Conservation (phyloP, 2,329 filamentous ascomycete species). For the Sphaerulina musiva region DNA sequence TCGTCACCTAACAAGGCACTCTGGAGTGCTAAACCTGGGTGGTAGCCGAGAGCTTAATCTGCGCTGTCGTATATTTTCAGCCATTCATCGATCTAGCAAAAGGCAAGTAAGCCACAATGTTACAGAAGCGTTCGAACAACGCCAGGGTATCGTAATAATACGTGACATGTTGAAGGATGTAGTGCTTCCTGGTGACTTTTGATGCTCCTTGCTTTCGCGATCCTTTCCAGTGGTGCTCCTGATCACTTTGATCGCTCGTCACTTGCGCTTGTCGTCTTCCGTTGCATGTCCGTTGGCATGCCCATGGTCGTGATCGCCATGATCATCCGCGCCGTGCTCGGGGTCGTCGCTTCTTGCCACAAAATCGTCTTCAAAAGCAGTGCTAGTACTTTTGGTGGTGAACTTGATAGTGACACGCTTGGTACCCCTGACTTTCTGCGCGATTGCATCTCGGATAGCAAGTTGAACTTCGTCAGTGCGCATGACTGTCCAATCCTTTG, state of each 20-base stretch:
- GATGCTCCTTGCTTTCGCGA: too few species aligned
- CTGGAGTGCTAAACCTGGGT: too few species aligned
- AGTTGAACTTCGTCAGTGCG: slow-evolving; percentile 66
- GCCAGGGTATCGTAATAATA: too few species aligned
- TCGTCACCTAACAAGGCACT: too few species aligned
- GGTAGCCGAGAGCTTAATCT: too few species aligned
- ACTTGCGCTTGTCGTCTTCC: slow-evolving; percentile 19
- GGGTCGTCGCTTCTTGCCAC: slow-evolving; percentile 25
- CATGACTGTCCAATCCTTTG: slow-evolving; percentile 67
- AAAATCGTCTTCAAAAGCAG: slow-evolving; percentile 64
- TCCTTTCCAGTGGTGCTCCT: neutral
- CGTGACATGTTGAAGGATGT: too few species aligned
- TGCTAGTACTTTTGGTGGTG: slow-evolving; percentile 46
- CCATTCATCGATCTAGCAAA: too few species aligned
- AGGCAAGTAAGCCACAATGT: too few species aligned
- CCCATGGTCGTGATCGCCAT: slow-evolving; percentile 23
- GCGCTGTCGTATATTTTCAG: too few species aligned
- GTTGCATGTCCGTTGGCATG: slow-evolving; percentile 20
- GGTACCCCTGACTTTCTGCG: slow-evolving; percentile 72
- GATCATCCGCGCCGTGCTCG: slow-evolving; percentile 18
- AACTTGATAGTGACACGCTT: slow-evolving; percentile 80
- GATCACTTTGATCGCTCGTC: neutral
- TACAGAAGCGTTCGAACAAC: too few species aligned
- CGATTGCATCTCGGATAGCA: slow-evolving; percentile 63
- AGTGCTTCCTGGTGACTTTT: too few species aligned